Evolutionary conservation across 2,329 filamentous ascomycete genomes (phyloP).

Genomic region (Aspergillus pseudonomiae): DNA sequence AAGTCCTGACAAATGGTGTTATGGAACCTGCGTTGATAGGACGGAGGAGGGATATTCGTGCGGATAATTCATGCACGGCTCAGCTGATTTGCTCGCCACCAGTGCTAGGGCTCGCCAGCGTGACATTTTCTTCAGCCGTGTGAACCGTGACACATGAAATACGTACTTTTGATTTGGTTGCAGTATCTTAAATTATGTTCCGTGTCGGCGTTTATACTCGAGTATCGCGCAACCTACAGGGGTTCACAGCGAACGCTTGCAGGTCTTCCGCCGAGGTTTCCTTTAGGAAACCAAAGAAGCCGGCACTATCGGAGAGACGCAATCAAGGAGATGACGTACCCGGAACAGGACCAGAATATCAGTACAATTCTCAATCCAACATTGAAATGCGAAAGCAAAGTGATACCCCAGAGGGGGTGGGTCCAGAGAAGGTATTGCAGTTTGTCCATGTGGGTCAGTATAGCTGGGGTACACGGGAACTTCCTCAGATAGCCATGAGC

Average conservation of each 20-base stretch:
- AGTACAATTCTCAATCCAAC: not conserved
- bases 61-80: not conserved
- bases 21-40: not conserved
- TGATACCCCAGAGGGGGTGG: not conserved
- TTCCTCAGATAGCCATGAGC: not conserved
- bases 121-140: not conserved
- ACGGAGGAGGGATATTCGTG: not conserved
- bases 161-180: not conserved
- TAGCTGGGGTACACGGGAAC: not conserved
- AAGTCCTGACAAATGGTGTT: not conserved
- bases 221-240: not conserved
- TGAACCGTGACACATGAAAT: constrained; percentile 4
- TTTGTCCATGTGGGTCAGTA: not conserved
- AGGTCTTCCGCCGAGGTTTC: not conserved
- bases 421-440: not conserved
- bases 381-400: not conserved
- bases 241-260: not conserved
- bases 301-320: not conserved
- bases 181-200: not conserved
- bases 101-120: not conserved
- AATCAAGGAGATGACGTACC: not conserved
- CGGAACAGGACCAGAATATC: not conserved
- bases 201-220: not conserved
- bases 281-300: not conserved
- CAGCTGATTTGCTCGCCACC: not conserved